Base-by-base conservation (phyloP, 192 early-diverging fungal species). In the Coemansia guatemalensis region DNA sequence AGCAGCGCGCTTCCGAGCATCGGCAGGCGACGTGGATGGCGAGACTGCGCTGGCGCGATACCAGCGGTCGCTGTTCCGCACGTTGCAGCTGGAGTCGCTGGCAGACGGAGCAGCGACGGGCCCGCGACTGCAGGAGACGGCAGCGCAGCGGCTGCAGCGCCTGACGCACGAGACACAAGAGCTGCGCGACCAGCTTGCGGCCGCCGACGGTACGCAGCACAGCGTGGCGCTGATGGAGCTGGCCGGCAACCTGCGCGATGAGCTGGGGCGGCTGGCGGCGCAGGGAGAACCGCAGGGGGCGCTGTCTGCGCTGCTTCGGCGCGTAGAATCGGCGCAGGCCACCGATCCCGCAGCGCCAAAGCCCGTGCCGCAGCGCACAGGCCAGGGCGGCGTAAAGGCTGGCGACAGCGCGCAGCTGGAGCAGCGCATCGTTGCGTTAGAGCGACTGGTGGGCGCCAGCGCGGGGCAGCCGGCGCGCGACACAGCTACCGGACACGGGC, bases 131-230 rank as follows among this genome's bases (percentile, higher is more conserved):
- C 71, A 74, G 29, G 94, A 96, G 67, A 93, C 90, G 1, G 74
- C 86, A 21, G 64, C 90, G 32, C 89, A 96, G 67, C 84, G 87
- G 60, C 69, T 93, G 22, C 83, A 89, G 24, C 82, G 94, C 14
- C 86, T 96, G 39, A 84, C 90, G 64, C 88, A 83, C 61, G 94
- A 96, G 69, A 88, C 90, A 8, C 88, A 93, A 60, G 91, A 96
- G 57, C 85, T 96, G 4, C 75, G 70, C 20, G 83, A 86, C 56
- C 88, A 92, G 65, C 56, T 93, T 3, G 60, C 52, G 4, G 20
- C 26, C 0, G 58, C 8, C 3, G 54, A 67, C 20, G 35, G 24
- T 20, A 32, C 55, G 12, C 30, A 63, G 57, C 50, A 66, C 48
- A 49, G 23, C 9, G 78, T 75, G 20, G 39, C 65, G 41, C 60